phyloP scores from a whole-genome alignment of 805 yeast genomes.

The Starmera pachycereana region DNA sequence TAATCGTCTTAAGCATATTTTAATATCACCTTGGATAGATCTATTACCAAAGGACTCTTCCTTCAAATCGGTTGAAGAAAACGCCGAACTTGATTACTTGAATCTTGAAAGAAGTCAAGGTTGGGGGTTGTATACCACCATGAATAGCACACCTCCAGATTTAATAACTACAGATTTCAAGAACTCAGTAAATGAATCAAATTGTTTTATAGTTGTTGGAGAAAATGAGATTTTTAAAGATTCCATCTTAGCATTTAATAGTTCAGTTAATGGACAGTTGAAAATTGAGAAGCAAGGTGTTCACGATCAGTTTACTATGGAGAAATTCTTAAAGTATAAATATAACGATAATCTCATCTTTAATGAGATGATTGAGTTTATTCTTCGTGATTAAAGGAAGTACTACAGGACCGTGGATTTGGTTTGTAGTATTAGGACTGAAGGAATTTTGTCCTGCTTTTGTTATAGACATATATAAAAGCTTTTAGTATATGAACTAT shows the following conservation, averaged over 20 bases:
- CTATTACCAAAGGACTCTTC: background rate
- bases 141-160: background rate
- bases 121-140: conserved; percentile 1
- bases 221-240: background rate
- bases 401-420: too few relatives aligned
- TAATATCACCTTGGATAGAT: conserved; percentile 2
- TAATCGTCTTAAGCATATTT: background rate
- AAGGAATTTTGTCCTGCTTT: too few relatives aligned
- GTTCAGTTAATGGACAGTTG: background rate
- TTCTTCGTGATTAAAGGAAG: background rate
- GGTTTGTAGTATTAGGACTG: too few relatives aligned
- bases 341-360: background rate
- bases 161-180: background rate
- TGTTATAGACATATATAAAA: too few relatives aligned
- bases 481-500: too few relatives aligned
- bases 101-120: background rate
- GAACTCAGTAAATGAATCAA: background rate
- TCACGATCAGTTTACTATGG: conserved; percentile 3
- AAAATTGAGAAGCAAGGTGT: conserved; percentile 1
- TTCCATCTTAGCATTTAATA: background rate
- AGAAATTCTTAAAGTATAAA: background rate
- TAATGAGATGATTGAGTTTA: background rate
- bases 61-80: background rate
- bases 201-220: background rate
- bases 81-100: background rate